phyloP scores from a whole-genome alignment of 208 protist genomes.

The Crithidia acanthocephali region DNA sequence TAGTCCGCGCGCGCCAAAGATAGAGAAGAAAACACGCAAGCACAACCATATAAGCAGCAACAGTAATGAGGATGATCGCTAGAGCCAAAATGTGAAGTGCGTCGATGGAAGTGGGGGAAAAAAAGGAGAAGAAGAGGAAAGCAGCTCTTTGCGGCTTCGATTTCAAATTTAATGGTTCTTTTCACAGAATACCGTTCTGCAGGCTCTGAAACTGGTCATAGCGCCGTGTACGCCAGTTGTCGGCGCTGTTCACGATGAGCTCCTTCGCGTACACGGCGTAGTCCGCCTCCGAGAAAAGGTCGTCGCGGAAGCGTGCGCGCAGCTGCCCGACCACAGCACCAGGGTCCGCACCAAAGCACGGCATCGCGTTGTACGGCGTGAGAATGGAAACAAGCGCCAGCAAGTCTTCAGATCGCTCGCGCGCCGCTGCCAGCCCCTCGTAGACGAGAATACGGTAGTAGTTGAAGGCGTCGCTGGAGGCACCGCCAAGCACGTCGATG shows the following conservation, averaged over 20 bases:
- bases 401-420: constrained; percentile 83
- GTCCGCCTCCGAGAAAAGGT: constrained; percentile 83
- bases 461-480: constrained; percentile 68
- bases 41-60: too few species aligned
- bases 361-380: constrained; percentile 83
- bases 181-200: constrained; percentile 91
- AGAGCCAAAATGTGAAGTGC: too few species aligned
- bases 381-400: constrained; percentile 87
- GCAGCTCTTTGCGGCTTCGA: too few species aligned
- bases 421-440: constrained; percentile 73
- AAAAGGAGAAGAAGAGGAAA: too few species aligned
- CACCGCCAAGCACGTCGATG: constrained; percentile 92
- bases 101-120: too few species aligned
- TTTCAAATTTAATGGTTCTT: too few species aligned
- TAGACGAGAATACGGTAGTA: constrained; percentile 93
- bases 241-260: constrained; percentile 86
- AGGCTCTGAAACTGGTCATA: constrained; percentile 95
- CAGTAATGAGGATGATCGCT: too few species aligned
- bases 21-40: too few species aligned
- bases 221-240: constrained; percentile 93
- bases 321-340: constrained; percentile 66
- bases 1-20: too few species aligned
- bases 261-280: constrained; percentile 86
- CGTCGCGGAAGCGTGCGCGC: constrained; percentile 79
- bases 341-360: constrained; percentile 87